Base-by-base conservation (phyloP, 306 rosid species). In the Ceratonia siliqua region DNA sequence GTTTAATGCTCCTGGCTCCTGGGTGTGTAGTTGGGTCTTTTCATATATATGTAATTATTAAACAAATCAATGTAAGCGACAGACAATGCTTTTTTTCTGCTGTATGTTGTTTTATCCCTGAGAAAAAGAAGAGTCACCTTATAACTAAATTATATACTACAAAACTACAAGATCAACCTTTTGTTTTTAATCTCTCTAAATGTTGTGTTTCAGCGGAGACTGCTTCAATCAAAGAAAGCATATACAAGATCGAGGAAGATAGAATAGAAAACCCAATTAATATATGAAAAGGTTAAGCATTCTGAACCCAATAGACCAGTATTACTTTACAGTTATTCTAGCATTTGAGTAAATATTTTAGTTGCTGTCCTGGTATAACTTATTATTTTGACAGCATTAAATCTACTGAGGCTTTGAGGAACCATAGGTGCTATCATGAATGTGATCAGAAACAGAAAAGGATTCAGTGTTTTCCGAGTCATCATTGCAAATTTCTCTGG, bases 21-120 rank as follows among this genome's bases (percentile, higher is more conserved):
- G 17, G 50, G n/a, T 43, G 42, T 49, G 53, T 33, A 21, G 8
- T 36, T 39, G 74, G 27, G 11, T 30, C 41, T 32, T 56, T 65
- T 43, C 68, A 17, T 58, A 49, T 68, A 62, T 68, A 43, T 73
- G 68, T 75, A 69, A 70, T 64, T 75, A 75, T 32, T 59, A 78
- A 57, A 57, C 35, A 28, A 33, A 70, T 73, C 59, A 64, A 81
- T 74, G 69, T 72, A 79, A 59, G 58, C 74, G 57, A 72, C 24
- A 77, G 42, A 66, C 49, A 46, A 27, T 59, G 63, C 52, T 38
- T 64, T 55, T 59, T 32, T 67, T 63, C 30, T 65, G 15, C 64
- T 68, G 39, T 78, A 73, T 80, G 22, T 39, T 76, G 73, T 70
- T 14, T 15, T 41, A 78, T 58, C 73, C 50, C 15, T 45, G 22